Percentiles rank a stretch among this genome's conserved stretches.
Conservation (phyloP, 768 basidiomycete genomes). For the Trametes maxima region DNA sequence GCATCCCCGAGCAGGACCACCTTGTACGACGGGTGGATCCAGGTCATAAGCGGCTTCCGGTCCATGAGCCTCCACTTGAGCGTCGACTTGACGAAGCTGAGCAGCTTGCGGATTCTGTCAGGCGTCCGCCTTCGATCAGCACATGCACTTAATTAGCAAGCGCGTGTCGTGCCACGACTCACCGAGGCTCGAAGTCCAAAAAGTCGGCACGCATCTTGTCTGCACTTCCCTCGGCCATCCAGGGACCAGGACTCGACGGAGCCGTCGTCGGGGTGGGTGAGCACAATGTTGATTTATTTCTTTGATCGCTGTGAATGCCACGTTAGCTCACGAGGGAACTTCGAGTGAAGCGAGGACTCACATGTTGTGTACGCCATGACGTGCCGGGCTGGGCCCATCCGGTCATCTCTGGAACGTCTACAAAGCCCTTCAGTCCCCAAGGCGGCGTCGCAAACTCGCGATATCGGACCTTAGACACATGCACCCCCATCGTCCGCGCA, state of each 20-base stretch:
- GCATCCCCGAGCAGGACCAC: constrained; percentile 43
- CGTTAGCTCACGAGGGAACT: not conserved
- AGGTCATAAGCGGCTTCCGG: constrained; percentile 41
- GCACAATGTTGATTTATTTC: constrained; percentile 40
- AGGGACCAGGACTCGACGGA: constrained; percentile 45
- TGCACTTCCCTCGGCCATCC: constrained; percentile 45
- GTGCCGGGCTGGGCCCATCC: constrained; percentile 52
- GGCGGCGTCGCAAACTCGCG: too few relatives aligned
- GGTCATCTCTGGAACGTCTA: constrained; percentile 55
- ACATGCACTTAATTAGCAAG: not conserved
- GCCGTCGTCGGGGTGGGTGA: constrained; percentile 42
- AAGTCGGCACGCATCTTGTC: constrained; percentile 47
- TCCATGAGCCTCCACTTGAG: constrained; percentile 48
- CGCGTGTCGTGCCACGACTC: constrained; percentile 2
- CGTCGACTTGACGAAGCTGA: constrained; percentile 40
- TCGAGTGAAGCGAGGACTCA: constrained; percentile 28
- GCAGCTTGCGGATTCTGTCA: constrained; percentile 39
- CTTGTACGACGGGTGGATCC: constrained; percentile 40
- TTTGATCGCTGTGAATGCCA: constrained; percentile 33
- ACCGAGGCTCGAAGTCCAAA: constrained; percentile 45
- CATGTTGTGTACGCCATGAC: constrained; percentile 51
- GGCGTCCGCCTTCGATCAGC: not conserved
- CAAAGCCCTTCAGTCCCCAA: constrained; percentile 49
- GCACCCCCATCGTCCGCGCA: too few relatives aligned
- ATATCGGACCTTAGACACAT: too few relatives aligned